These are phyloP conservation scores for Cyberlindnera bimundalis DNA, from an alignment of 805 yeast species.

Conservation along the genomic window DNA sequence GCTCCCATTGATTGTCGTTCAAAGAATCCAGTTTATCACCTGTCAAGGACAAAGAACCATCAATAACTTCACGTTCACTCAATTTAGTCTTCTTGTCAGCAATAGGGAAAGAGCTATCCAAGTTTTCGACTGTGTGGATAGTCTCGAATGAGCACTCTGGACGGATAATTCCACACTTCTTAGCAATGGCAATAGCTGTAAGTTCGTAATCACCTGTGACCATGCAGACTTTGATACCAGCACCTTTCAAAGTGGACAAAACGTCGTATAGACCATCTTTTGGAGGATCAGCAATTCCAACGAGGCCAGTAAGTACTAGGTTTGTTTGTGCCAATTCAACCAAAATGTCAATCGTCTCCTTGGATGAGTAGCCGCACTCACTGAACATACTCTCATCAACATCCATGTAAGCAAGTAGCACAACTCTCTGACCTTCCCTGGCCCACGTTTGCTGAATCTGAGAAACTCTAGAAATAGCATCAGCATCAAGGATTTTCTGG, in stretches of 20 bases:
- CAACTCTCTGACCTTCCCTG: constrained; percentile 37
- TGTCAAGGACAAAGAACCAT: constrained; percentile 32
- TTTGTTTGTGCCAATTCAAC: constrained; percentile 13
- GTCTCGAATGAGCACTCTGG: constrained; percentile 11
- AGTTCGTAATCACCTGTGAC: constrained; percentile 53
- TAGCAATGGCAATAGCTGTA: constrained; percentile 49
- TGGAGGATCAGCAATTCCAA: constrained; percentile 44
- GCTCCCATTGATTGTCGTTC: constrained; percentile 42
- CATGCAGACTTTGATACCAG: constrained; percentile 42
- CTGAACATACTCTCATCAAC: constrained; percentile 16
- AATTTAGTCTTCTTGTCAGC: constrained; percentile 9
- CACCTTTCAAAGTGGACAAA: constrained; percentile 32
- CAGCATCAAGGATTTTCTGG: constrained; percentile 10
- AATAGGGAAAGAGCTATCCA: constrained; percentile 17
- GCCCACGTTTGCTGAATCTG: constrained; percentile 35
- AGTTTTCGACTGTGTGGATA: constrained; percentile 21
- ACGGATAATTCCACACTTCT: constrained; percentile 36
- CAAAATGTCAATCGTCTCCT: constrained; percentile 14
- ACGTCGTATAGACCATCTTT: constrained; percentile 35
- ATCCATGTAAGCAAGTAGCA: constrained; percentile 34
- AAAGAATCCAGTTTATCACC: constrained; percentile 33
- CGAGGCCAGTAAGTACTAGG: constrained; percentile 35
- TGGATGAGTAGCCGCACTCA: constrained; percentile 10
- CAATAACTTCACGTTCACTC: constrained; percentile 17
- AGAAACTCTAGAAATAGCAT: constrained; percentile 18